phyloP scores from a whole-genome alignment of 139 green algal species.

The Tetradesmus obliquus region DNA sequence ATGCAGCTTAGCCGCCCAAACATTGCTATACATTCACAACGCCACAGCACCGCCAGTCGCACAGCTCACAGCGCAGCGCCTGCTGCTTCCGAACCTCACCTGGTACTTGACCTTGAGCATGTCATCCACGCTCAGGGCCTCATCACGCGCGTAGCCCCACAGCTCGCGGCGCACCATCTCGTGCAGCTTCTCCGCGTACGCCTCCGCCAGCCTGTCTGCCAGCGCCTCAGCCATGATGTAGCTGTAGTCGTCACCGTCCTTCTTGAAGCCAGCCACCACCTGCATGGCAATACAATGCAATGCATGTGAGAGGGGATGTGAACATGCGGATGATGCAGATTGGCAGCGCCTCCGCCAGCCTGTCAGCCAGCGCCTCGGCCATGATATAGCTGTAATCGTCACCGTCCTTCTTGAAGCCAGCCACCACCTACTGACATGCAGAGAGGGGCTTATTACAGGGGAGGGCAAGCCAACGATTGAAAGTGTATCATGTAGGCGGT shows the following conservation, averaged over 20 bases:
- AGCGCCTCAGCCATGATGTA: conserved; percentile 99
- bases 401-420: conserved; percentile 28
- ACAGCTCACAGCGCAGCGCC: not conserved
- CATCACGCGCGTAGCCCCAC: conserved; percentile 96
- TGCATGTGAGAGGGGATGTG: too few species aligned
- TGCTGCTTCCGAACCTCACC: conserved; percentile 47
- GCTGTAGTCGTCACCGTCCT: conserved; percentile 80
- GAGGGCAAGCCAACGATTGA: too few species aligned
- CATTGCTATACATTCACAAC: not conserved
- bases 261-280: conserved; percentile 37
- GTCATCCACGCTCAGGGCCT: conserved; percentile 90
- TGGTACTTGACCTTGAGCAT: conserved; percentile 99
- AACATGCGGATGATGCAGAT: too few species aligned
- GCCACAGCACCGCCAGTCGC: not conserved
- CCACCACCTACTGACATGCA: not conserved
- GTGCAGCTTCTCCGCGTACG: conserved; percentile 97
- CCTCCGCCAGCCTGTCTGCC: conserved; percentile 97
- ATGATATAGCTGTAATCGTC: conserved; percentile 99
- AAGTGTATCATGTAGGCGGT: too few species aligned
- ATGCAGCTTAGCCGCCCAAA: not conserved
- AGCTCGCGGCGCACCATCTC: conserved; percentile 88
- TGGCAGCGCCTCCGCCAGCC: conserved; percentile 90
- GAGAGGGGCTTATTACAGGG: too few species aligned
- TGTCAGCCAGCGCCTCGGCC: conserved; percentile 97
- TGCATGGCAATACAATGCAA: not conserved